These are phyloP conservation scores for Eimeria maxima DNA, from an alignment of 169 alveolate species.

Conservation along the genomic window DNA sequence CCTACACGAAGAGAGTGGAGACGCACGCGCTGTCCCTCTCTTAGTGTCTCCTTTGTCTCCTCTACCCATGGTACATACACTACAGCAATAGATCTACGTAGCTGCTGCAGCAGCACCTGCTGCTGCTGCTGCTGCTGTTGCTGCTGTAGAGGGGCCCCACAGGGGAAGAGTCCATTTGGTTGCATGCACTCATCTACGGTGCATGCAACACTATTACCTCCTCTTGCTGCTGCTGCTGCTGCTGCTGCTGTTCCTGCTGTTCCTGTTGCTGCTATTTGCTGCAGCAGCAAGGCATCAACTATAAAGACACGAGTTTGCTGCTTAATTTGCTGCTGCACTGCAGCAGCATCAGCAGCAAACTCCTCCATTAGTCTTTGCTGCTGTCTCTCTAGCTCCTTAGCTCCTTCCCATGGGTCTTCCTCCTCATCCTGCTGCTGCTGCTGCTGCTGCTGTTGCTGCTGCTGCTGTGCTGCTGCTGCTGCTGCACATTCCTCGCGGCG, in stretches of 20 bases:
- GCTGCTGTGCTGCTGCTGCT: conserved; percentile 2
- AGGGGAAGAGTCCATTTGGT: neutral
- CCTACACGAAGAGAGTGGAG: neutral
- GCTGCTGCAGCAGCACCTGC: neutral
- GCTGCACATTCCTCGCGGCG: conserved; percentile 17
- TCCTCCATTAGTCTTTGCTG: neutral
- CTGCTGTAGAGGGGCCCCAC: neutral
- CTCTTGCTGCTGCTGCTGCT: neutral
- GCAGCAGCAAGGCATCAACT: conserved; percentile 10
- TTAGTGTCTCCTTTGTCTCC: neutral
- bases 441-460: conserved; percentile 38
- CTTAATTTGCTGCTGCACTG: conserved; percentile 39
- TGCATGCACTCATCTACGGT: neutral
- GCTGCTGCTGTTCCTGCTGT: conserved; percentile 34
- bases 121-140: conserved; percentile 28
- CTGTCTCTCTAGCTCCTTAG: neutral
- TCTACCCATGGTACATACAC: conserved; percentile 6
- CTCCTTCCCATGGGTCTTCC: neutral
- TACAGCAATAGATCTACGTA: neutral
- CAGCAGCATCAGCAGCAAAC: conserved; percentile 15
- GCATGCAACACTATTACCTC: no score
- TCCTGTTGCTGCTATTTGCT: no score
- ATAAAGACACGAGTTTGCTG: neutral
- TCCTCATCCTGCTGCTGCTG: conserved; percentile 21
- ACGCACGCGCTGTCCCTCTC: conserved; percentile 27